These are phyloP conservation scores for Taphrina deformans DNA, from an alignment of 1,139 yeast genomes.

Conservation along the genomic window DNA sequence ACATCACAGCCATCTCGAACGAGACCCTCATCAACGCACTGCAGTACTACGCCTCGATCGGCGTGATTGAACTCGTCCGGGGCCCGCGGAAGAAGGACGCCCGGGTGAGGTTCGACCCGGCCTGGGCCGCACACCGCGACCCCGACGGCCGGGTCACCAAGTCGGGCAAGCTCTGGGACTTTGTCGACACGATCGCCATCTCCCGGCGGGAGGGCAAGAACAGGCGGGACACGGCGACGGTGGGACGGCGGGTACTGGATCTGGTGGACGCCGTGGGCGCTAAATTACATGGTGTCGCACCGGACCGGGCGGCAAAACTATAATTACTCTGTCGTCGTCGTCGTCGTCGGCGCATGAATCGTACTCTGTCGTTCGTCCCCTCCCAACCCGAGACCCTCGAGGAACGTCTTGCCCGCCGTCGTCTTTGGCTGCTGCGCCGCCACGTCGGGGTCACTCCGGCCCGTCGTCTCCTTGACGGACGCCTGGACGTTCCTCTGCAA, in stretches of 20 bases:
- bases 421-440: not conserved
- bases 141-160: conserved; percentile 31
- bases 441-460: not conserved
- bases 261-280: conserved; percentile 24
- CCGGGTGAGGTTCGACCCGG: conserved; percentile 38
- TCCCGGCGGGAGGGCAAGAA: conserved; percentile 41
- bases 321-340: not conserved
- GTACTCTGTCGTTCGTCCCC: conserved; percentile 9
- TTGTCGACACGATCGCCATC: conserved; percentile 38
- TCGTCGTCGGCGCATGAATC: not conserved
- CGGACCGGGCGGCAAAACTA: not conserved
- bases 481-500: conserved; percentile 6
- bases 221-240: conserved; percentile 38
- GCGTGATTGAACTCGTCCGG: conserved; percentile 43
- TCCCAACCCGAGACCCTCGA: conserved; percentile 12
- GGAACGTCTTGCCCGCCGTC: not conserved
- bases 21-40: conserved; percentile 49
- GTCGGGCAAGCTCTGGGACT: conserved; percentile 40
- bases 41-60: conserved; percentile 45
- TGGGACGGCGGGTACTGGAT: conserved; percentile 10
- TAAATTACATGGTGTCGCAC: not conserved
- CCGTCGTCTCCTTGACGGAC: conserved; percentile 5
- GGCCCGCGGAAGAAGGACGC: conserved; percentile 37
- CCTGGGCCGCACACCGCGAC: conserved; percentile 40
- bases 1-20: conserved; percentile 50